Evolutionary conservation across 352 stramenopile genomes (phyloP).

Genomic region (Globisporangium mamillatum): DNA sequence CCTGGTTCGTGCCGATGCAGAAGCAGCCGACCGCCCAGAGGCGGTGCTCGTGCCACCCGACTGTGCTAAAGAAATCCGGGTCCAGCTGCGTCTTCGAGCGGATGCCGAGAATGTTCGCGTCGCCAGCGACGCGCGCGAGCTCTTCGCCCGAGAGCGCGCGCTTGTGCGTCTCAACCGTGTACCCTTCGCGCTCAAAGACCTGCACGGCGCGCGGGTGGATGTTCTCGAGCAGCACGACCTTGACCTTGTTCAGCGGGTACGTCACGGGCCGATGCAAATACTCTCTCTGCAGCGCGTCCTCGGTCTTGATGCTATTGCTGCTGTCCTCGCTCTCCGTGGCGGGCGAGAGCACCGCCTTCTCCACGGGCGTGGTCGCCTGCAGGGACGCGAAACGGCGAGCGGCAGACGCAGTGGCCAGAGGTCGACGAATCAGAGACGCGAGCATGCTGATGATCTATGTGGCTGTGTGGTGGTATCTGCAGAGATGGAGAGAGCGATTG

Average conservation of each 20-base stretch:
- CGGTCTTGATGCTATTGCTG: background rate
- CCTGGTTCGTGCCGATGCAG: constrained; percentile 84
- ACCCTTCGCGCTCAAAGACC: constrained; percentile 77
- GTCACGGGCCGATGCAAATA: constrained; percentile 72
- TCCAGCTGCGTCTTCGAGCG: constrained; percentile 83
- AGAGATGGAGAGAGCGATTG: background rate
- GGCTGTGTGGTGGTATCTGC: background rate
- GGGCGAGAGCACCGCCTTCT: constrained; percentile 9
- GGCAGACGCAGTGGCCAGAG: constrained; percentile 11
- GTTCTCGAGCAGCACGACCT: constrained; percentile 82
- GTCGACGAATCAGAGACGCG: constrained; percentile 30
- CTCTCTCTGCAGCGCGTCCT: constrained; percentile 12
- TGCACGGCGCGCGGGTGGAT: constrained; percentile 76
- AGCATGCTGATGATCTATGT: constrained; percentile 29
- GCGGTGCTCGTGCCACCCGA: constrained; percentile 77
- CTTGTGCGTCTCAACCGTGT: constrained; percentile 78
- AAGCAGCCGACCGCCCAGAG: constrained; percentile 82
- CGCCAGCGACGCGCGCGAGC: constrained; percentile 65
- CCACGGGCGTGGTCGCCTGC: constrained; percentile 26
- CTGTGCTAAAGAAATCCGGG: constrained; percentile 67
- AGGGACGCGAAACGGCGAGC: constrained; percentile 32
- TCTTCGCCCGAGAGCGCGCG: constrained; percentile 67
- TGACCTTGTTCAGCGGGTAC: constrained; percentile 77
- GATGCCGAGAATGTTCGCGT: constrained; percentile 78
- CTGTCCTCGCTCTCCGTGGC: constrained; percentile 7